Evolutionary conservation across 2,329 filamentous ascomycete species (phyloP), one percentile per base, ranked within the genome.

Genomic region (Rhynchosporium graminicola): DNA sequence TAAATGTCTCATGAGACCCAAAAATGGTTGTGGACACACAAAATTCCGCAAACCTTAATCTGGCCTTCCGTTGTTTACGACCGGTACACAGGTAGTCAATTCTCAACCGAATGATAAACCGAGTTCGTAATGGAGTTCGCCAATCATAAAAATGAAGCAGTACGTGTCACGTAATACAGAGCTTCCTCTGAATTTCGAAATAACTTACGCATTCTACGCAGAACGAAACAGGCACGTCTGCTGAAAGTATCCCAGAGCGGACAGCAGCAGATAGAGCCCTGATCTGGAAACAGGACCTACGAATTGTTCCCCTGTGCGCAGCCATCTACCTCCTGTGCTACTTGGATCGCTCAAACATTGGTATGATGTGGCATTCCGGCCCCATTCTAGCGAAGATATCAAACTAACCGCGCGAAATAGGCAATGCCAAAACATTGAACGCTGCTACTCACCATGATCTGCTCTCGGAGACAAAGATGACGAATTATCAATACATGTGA

Each of bases 331-430:
- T 90, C 51, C 79, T 90, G 28, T 87, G 84, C 74, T 89, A 87
- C 72, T 80, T 90, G 29, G 87, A 90, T 74, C 79, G 85, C 48
- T 82, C 84, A 60, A 90, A 90, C 73, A 89, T 90, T 62, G 86
- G 86, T 78, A 62, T 52, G 68, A 50, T 8, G 6, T 26, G 26
- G 20, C 31, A 36, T 52, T 36, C 13, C 20, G 15, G 20, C 12
- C 26, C 12, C 46, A 13, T 48, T 10, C 26, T 26, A 48, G 10
- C 46, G 31, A 10, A 6, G 15, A 40, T 47, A 59, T 20, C 20
- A 42, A 8, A 40, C 40, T 51, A 31, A 59, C 3, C 33, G 43
- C n/a, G n/a, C 28, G 8, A 26, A 20, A 26, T n/a, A 72, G 71
- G 79, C 61, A 88, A 88, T 72, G 86, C 87, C 47, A 86, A 84